Percentiles rank a stretch among this genome's conserved stretches.
These are phyloP conservation scores for Macadamia integrifolia DNA, from an alignment of 164 flowering plant genomes.

Conservation along the genomic window DNA sequence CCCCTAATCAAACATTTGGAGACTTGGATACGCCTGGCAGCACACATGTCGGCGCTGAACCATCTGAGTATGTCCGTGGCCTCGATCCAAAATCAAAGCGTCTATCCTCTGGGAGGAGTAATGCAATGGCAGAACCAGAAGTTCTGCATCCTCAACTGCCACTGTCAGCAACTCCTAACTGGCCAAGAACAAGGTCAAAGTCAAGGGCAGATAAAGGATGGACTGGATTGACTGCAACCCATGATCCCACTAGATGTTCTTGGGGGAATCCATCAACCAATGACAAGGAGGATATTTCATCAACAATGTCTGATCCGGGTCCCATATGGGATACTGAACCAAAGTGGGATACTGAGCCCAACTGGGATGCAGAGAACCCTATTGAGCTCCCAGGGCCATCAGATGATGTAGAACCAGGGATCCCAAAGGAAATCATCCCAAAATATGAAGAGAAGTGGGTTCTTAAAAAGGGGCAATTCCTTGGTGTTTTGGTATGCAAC, in stretches of 20 bases:
- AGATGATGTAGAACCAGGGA: constrained; percentile 41
- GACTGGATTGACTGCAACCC: constrained; percentile 56
- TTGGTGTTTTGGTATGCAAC: constrained; percentile 90
- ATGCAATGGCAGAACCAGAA: constrained; percentile 65
- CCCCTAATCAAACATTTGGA: constrained; percentile 82
- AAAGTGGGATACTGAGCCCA: constrained; percentile 83
- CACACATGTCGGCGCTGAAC: constrained; percentile 78
- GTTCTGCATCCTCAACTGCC: constrained; percentile 78
- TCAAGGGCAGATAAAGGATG: constrained; percentile 81
- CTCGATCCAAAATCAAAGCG: constrained; percentile 86
- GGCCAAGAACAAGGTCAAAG: constrained; percentile 94
- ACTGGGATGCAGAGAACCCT: constrained; percentile 74
- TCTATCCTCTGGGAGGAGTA: constrained; percentile 76
- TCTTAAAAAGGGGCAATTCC: constrained; percentile 64
- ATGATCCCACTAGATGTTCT: constrained; percentile 65
- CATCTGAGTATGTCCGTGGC: constrained; percentile 93
- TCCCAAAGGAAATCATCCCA: constrained; percentile 34
- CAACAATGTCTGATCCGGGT: constrained; percentile 97
- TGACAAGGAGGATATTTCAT: constrained; percentile 95
- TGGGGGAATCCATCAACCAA: constrained; percentile 72
- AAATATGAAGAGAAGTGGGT: constrained; percentile 71
- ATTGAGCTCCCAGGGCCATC: constrained; percentile 79
- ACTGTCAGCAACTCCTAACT: constrained; percentile 70
- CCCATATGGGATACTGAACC: constrained; percentile 99
- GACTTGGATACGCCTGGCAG: constrained; percentile 76